These are phyloP conservation scores for Metarhizium robertsii DNA, from an alignment of 2,329 filamentous ascomycete genomes.

Conservation along the genomic window DNA sequence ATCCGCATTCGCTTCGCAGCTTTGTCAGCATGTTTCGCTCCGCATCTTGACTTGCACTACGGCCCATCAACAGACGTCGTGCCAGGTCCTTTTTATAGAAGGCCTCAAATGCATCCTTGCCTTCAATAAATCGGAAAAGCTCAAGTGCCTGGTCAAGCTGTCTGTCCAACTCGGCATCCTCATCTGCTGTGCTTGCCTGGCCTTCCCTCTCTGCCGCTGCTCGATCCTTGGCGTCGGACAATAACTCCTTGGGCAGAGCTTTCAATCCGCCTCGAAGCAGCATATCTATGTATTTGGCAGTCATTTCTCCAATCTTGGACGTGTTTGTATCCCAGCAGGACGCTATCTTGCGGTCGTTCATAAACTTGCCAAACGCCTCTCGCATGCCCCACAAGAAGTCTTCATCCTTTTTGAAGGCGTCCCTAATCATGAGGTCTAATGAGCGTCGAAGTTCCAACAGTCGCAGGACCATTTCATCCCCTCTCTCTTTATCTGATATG, in stretches of 20 bases:
- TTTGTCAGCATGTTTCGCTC: slow-evolving; percentile 93
- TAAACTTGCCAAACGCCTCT: slow-evolving; percentile 80
- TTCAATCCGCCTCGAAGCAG: slow-evolving; percentile 82
- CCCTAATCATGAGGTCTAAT: slow-evolving; percentile 66
- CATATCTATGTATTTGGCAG: slow-evolving; percentile 91
- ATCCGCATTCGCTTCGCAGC: slow-evolving; percentile 86
- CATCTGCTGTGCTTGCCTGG: slow-evolving; percentile 63
- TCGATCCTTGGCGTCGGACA: slow-evolving; percentile 51
- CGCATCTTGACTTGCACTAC: slow-evolving; percentile 88
- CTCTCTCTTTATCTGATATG: slow-evolving; percentile 68
- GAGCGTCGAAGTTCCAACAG: slow-evolving; percentile 72
- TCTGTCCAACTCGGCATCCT: slow-evolving; percentile 83
- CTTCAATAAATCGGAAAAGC: slow-evolving; percentile 92
- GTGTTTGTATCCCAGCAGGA: slow-evolving; percentile 72
- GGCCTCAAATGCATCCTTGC: slow-evolving; percentile 95
- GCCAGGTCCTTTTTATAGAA: slow-evolving; percentile 99
- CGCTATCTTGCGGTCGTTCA: slow-evolving; percentile 76
- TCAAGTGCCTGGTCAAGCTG: slow-evolving; percentile 91
- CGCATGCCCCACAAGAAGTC: slow-evolving; percentile 68
- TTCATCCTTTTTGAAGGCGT: slow-evolving; percentile 71
- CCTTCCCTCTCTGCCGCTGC: slow-evolving; percentile 50
- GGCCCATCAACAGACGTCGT: slow-evolving; percentile 77
- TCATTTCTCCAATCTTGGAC: slow-evolving; percentile 96
- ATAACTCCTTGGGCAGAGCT: slow-evolving; percentile 61
- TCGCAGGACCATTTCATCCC: slow-evolving; percentile 77